phyloP scores from a whole-genome alignment of 495 filamentous ascomycete species.

The Talaromyces stipitatus region DNA sequence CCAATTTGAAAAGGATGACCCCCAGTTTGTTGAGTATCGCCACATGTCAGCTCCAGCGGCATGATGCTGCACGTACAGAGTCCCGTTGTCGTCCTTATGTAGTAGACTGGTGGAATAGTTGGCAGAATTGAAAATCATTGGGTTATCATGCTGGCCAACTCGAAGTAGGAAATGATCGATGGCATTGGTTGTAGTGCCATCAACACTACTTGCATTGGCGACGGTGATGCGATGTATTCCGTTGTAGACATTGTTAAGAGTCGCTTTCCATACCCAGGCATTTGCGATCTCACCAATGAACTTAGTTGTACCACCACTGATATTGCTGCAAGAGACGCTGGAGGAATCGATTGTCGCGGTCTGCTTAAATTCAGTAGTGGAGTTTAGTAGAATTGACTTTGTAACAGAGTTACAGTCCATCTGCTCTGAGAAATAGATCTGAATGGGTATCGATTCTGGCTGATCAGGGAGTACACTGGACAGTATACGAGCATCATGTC shows the following conservation, averaged over 20 bases:
- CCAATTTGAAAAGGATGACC: conserved; percentile 54
- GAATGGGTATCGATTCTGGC: conserved; percentile 38
- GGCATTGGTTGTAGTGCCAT: conserved; percentile 29
- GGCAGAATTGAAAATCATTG: conserved; percentile 50
- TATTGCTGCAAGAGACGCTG: conserved; percentile 35
- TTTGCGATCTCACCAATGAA: conserved; percentile 46
- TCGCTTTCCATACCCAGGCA: conserved; percentile 46
- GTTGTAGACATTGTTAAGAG: conserved; percentile 51
- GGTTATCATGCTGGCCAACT: conserved; percentile 49
- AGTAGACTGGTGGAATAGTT: conserved; percentile 50
- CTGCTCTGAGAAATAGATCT: conserved; percentile 51
- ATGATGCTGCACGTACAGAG: conserved; percentile 46
- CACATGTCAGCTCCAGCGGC: conserved; percentile 59
- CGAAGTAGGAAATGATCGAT: conserved; percentile 51
- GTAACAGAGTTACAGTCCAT: conserved; percentile 57
- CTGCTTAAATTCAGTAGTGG: conserved; percentile 38
- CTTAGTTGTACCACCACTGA: conserved; percentile 16
- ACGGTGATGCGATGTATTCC: conserved; percentile 59
- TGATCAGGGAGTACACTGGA: conserved; percentile 39
- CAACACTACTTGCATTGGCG: conserved; percentile 39
- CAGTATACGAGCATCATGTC: conserved; percentile 53
- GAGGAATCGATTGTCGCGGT: conserved; percentile 29
- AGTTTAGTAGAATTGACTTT: conserved; percentile 43
- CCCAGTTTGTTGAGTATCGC: conserved; percentile 58
- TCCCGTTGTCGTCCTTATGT: conserved; percentile 25